A percentile compares a stretch with the other conserved stretches of the same genome.
Evolutionary conservation across 2,329 filamentous ascomycete species (phyloP).

Genomic region (Colletotrichum destructivum): DNA sequence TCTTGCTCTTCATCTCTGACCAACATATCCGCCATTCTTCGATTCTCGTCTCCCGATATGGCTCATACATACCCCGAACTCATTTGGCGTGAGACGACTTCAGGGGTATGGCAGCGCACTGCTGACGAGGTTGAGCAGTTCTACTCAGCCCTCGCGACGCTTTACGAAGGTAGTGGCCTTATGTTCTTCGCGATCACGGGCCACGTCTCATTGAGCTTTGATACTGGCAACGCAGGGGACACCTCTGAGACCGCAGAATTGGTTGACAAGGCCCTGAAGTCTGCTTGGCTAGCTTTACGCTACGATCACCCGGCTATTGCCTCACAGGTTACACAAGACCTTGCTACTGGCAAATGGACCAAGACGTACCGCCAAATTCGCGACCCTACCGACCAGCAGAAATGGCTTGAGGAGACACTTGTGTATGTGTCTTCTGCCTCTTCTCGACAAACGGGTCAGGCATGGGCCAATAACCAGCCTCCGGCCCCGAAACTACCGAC

Average conservation of each 20-base stretch:
- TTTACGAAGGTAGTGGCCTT: constrained; percentile 55
- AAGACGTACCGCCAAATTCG: constrained; percentile 48
- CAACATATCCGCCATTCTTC: too few species aligned
- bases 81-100: constrained; percentile 47
- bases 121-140: constrained; percentile 59
- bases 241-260: constrained; percentile 25
- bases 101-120: constrained; percentile 52
- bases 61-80: constrained; percentile 22
- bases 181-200: constrained; percentile 60
- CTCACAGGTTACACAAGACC: constrained; percentile 46
- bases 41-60: neutral
- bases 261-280: constrained; percentile 50
- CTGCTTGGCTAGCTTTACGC: constrained; percentile 53
- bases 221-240: constrained; percentile 9
- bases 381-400: constrained; percentile 25
- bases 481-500: constrained; percentile 51
- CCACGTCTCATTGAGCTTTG: constrained; percentile 51
- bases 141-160: constrained; percentile 54
- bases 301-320: constrained; percentile 54
- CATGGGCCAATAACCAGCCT: constrained; percentile 55
- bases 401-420: constrained; percentile 53
- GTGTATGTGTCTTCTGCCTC: constrained; percentile 46
- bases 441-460: constrained; percentile 46
- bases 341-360: constrained; percentile 42
- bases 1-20: neutral